Base-by-base conservation (phyloP, 1,284 basidiomycete genomes). In the Mycena sp. region DNA sequence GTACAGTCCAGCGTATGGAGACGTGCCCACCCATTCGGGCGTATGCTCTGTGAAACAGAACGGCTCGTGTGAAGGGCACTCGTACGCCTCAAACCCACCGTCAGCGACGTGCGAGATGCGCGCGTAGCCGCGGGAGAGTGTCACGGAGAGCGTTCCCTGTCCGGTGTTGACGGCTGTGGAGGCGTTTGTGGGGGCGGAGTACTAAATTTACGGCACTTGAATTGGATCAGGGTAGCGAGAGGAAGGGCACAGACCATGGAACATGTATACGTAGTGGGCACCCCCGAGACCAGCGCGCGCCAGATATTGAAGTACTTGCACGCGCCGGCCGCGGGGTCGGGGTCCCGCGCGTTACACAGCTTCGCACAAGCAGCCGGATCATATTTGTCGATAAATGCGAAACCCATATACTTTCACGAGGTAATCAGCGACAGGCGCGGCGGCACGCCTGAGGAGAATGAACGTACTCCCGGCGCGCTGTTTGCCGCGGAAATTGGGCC, bases 401-500 rank as follows among this genome's bases (percentile, higher is more conserved):
- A 72, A n/a, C 71, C 71, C 70, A 71, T 71, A 53, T 68, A 71
- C 67, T 10, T 14, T 29, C 6, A 29, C 5, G 25, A 25, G 44
- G 23, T 32, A 29, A 41, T 35, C 23, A 60, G 28, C 40, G 25
- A 6, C 29, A 35, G n/a, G n/a, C n/a, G n/a, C n/a, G n/a, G n/a
- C n/a, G n/a, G n/a, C n/a, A n/a, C n/a, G n/a, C n/a, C n/a, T n/a
- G n/a, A n/a, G 19, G 30, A 71, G n/a, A 35, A 25, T 41, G 23
- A 10, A 64, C 80, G 64, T 63, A 83, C 81, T 10, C 78, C 80
- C 23, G 78, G 78, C 10, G 82, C 80, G 53, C 78, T 79, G 62
- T 81, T 83, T 5, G 82, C 81, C n/a, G 78, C 79, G 50, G 74
- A 70, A 1, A 73, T 73, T 4, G 81, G 81, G 2, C 81, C 80